These are phyloP conservation scores for Candida arabinofermentans DNA, from an alignment of 805 yeast genomes.

Conservation along the genomic window DNA sequence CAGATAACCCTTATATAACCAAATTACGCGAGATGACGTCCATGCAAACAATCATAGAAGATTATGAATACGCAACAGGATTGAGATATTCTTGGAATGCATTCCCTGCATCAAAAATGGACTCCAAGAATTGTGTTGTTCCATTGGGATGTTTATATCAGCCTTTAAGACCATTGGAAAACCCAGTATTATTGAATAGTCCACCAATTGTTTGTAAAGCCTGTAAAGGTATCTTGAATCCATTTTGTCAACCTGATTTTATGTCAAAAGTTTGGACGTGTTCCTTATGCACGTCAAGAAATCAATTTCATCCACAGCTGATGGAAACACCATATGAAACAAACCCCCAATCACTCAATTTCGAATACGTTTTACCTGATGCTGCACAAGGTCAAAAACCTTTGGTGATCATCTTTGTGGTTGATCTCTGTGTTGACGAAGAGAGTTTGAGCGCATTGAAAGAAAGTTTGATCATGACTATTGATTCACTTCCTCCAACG, in stretches of 20 bases:
- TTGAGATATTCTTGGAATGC: conserved; percentile 72
- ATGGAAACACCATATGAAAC: conserved; percentile 34
- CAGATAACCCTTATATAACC: too few relatives aligned
- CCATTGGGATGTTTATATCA: conserved; percentile 58
- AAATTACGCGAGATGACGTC: neutral
- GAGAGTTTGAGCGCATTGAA: conserved; percentile 50
- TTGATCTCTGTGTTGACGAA: conserved; percentile 51
- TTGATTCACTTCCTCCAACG: conserved; percentile 45
- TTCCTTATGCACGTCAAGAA: conserved; percentile 49
- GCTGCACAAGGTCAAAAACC: conserved; percentile 28
- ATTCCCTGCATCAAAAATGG: conserved; percentile 51
- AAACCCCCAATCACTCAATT: conserved; percentile 39
- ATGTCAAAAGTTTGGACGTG: conserved; percentile 45
- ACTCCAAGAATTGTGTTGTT: conserved; percentile 46
- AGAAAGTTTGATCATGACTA: conserved; percentile 43
- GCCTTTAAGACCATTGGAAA: conserved; percentile 47
- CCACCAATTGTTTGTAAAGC: conserved; percentile 48
- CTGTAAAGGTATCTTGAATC: conserved; percentile 53
- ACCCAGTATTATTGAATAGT: conserved; percentile 32
- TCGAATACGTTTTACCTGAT: conserved; percentile 43
- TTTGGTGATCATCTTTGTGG: conserved; percentile 48
- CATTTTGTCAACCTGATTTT: conserved; percentile 39
- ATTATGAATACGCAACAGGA: conserved; percentile 68
- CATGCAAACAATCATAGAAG: conserved; percentile 34
- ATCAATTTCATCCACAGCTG: conserved; percentile 32